Evolutionary conservation across 192 early-diverging fungal genomes (phyloP).

Genomic region (Coemansia sp.): DNA sequence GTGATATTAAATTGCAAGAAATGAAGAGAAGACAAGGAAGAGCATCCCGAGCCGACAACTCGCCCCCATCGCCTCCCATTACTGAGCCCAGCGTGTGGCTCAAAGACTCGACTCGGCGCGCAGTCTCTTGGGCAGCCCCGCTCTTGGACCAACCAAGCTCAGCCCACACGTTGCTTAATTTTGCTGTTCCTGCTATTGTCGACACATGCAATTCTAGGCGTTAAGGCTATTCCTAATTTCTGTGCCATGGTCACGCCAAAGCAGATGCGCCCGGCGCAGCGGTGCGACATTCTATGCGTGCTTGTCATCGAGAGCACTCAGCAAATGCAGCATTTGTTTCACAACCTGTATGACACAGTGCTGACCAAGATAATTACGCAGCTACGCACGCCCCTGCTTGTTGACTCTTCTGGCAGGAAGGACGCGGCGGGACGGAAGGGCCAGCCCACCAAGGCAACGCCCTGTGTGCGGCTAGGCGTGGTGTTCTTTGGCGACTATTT

Average conservation of each 20-base stretch:
- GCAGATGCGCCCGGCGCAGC: slow-evolving; percentile 42
- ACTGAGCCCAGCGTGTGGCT: background rate
- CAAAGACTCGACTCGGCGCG: slow-evolving; percentile 1
- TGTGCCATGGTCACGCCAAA: slow-evolving; percentile 32
- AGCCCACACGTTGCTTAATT: too few species aligned
- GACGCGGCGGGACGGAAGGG: background rate
- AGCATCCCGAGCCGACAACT: background rate
- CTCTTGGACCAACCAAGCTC: too few species aligned
- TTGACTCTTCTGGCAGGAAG: slow-evolving; percentile 26
- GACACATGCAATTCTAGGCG: background rate
- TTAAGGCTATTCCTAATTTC: background rate
- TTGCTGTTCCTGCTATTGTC: background rate
- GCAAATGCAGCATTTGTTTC: slow-evolving; percentile 40
- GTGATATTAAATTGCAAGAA: background rate
- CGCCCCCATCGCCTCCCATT: background rate
- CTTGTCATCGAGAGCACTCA: slow-evolving; percentile 50
- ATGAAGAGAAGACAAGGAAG: background rate
- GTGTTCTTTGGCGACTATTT: slow-evolving; percentile 52
- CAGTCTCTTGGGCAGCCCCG: background rate
- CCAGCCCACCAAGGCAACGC: slow-evolving; percentile 40
- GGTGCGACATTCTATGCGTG: slow-evolving; percentile 50
- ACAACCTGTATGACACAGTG: slow-evolving; percentile 43
- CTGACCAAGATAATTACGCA: slow-evolving; percentile 42
- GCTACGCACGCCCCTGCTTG: slow-evolving; percentile 33
- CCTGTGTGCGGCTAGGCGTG: slow-evolving; percentile 46